These are phyloP conservation scores for Clonostachys solani DNA, from an alignment of 2,329 filamentous ascomycete genomes.

Conservation along the genomic window DNA sequence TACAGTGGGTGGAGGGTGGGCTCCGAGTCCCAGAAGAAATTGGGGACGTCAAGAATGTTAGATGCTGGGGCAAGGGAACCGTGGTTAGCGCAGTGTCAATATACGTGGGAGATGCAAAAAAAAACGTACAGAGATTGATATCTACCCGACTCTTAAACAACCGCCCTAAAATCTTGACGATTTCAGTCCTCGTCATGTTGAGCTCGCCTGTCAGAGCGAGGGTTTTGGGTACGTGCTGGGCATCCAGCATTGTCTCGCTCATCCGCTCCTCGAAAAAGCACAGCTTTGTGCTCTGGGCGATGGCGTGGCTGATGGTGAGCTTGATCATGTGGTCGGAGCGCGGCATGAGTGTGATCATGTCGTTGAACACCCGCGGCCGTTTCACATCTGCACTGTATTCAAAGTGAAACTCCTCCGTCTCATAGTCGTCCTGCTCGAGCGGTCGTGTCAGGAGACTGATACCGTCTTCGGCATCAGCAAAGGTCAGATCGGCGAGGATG, in stretches of 20 bases:
- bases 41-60: conserved; percentile 92
- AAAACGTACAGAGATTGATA: conserved; percentile 85
- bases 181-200: conserved; percentile 87
- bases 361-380: conserved; percentile 90
- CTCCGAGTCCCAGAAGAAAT: conserved; percentile 98
- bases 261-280: conserved; percentile 96
- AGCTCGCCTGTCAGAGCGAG: conserved; percentile 86
- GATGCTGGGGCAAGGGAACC: conserved; percentile 53
- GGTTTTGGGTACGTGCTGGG: conserved; percentile 85
- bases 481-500: conserved; percentile 89
- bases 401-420: conserved; percentile 98
- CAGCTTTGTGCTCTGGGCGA: conserved; percentile 94
- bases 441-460: conserved; percentile 71
- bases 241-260: conserved; percentile 88
- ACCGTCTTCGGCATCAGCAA: conserved; percentile 66
- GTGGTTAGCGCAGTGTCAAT: conserved; percentile 5
- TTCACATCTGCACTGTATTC: conserved; percentile 88
- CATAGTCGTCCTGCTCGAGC: conserved; percentile 83
- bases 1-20: conserved; percentile 94
- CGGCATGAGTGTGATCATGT: conserved; percentile 96
- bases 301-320: conserved; percentile 93
- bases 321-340: conserved; percentile 98
- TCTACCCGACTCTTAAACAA: conserved; percentile 94
- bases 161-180: conserved; percentile 85
- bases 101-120: conserved; percentile 3